Percentiles rank a stretch among this genome's conserved stretches.
phyloP scores from a whole-genome alignment of 2,329 filamentous ascomycete species.

The Penicillium brevicompactum region DNA sequence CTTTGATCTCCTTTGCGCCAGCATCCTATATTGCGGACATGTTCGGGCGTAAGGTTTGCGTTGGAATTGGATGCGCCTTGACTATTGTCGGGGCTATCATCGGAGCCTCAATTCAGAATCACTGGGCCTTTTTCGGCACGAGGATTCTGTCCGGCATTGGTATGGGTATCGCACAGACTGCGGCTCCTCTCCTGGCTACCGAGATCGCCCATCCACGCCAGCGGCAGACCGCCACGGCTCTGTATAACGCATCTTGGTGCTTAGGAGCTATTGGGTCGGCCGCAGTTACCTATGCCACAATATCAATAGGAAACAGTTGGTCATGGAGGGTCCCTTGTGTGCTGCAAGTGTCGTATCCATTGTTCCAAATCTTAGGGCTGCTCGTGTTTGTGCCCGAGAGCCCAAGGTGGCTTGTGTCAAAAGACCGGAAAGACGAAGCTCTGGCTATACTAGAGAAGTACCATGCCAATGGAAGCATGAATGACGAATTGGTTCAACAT shows the following conservation, averaged over 20 bases:
- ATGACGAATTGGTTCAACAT: slow-evolving; percentile 25
- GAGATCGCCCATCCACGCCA: slow-evolving; percentile 34
- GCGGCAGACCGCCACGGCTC: slow-evolving; percentile 26
- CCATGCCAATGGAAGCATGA: slow-evolving; percentile 54
- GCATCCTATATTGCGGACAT: slow-evolving; percentile 40
- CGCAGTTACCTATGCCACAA: slow-evolving; percentile 12
- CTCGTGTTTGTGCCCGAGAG: slow-evolving; percentile 62
- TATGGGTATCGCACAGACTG: slow-evolving; percentile 35
- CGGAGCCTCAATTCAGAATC: slow-evolving; percentile 14
- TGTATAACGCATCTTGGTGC: slow-evolving; percentile 29
- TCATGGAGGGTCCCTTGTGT: slow-evolving; percentile 63
- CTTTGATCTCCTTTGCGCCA: slow-evolving; percentile 20
- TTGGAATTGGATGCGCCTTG: slow-evolving; percentile 42
- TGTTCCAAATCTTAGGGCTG: slow-evolving; percentile 50
- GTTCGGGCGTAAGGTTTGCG: slow-evolving; percentile 47
- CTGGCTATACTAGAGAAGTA: slow-evolving; percentile 58
- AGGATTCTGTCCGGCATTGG: slow-evolving; percentile 38
- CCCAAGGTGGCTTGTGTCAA: slow-evolving; percentile 64
- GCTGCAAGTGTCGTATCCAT: slow-evolving; percentile 50
- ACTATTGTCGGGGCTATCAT: slow-evolving; percentile 27
- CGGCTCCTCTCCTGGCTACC: slow-evolving; percentile 28
- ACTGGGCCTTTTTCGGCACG: slow-evolving; percentile 28
- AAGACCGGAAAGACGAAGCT: slow-evolving; percentile 60
- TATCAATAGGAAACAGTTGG: slow-evolving; percentile 19
- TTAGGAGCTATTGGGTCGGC: slow-evolving; percentile 18